Percentiles rank a stretch among this genome's conserved stretches.
Evolutionary conservation across 2,329 filamentous ascomycete genomes (phyloP).

Genomic region (Aspergillus jensenii): DNA sequence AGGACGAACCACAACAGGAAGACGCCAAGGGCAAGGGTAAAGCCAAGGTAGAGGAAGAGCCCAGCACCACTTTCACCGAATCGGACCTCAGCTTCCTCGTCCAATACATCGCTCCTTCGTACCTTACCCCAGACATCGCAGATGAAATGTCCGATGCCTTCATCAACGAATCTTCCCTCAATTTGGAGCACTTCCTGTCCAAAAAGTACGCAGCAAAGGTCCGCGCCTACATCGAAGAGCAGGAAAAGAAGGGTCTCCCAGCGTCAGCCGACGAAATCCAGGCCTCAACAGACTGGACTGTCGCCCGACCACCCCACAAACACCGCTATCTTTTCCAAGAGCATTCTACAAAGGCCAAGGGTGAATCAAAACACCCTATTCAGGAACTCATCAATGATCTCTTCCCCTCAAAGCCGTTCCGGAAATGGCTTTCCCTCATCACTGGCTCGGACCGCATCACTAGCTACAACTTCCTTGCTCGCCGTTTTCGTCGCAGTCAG

Average conservation of each 20-base stretch:
- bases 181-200: slow-evolving; percentile 74
- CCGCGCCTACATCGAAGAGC: slow-evolving; percentile 66
- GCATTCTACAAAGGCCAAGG: slow-evolving; percentile 33
- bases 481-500: slow-evolving; percentile 79
- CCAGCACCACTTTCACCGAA: slow-evolving; percentile 64
- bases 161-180: slow-evolving; percentile 78
- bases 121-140: slow-evolving; percentile 87
- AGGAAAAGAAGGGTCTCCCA: slow-evolving; percentile 55
- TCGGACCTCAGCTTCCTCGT: slow-evolving; percentile 85
- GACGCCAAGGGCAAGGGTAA: slow-evolving; percentile 37
- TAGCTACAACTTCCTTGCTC: slow-evolving; percentile 74
- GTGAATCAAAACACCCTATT: slow-evolving; percentile 51
- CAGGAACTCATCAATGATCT: slow-evolving; percentile 78
- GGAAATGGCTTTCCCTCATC: slow-evolving; percentile 82
- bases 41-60: slow-evolving; percentile 47
- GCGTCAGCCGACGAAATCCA: slow-evolving; percentile 56
- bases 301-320: slow-evolving; percentile 89
- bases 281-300: slow-evolving; percentile 63
- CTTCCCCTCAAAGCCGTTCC: slow-evolving; percentile 81
- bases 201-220: slow-evolving; percentile 73
- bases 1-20: slow-evolving; percentile 34
- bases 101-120: slow-evolving; percentile 84
- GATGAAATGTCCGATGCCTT: slow-evolving; percentile 80
- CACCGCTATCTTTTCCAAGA: slow-evolving; percentile 87
- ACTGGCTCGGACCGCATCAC: slow-evolving; percentile 69